Base-by-base conservation (phyloP, 1,139 yeast species). In the Hemisphaericaspora xylanilytica region DNA sequence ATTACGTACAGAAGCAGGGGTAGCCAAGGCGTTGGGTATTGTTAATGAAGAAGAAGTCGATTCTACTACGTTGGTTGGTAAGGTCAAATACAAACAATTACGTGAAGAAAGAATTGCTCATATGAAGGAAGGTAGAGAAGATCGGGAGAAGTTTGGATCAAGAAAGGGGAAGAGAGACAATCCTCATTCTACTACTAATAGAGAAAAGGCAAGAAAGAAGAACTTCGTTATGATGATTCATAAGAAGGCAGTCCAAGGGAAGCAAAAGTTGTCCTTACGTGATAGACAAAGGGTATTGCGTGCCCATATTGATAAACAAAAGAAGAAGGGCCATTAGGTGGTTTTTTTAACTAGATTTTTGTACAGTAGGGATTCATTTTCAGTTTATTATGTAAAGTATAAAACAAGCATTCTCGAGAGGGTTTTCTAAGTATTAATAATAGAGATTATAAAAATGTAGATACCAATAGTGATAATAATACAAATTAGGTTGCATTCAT, bases 191-290 rank as follows among this genome's bases (percentile, higher is more conserved):
- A 90, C 97, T 14, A 94, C 99, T 12, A 92, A 92, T 65, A 81
- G 80, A 65, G 97, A 94, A 64, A 92, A 92, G 79, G 95, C 90
- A 15, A 78, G 97, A 62, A 88, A 88, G 89, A 92, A 92, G 96
- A 94, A 92, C 67, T 92, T 89, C 60, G 92, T 94, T 59, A 92
- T 92, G 99, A 86, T 86, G 90, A 85, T 92, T 53, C 99, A 92
- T 67, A 92, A 92, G 70, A 79, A 80, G 54, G 81, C 87, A 38
- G 97, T 92, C 32, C 95, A 86, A 65, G 97, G 98, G 46, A 92
- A 92, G 63, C 92, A 85, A 47, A 86, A 84, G 67, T 73, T 85
- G 73, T 86, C 96, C 41, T 71, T 92, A 55, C 76, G 96, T 53
- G 97, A 92, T 63, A 81, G 89, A 63, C 97, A 89, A 63, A 85